Conservation (phyloP, 2,329 filamentous ascomycete species). For the Fonsecaea erecta region DNA sequence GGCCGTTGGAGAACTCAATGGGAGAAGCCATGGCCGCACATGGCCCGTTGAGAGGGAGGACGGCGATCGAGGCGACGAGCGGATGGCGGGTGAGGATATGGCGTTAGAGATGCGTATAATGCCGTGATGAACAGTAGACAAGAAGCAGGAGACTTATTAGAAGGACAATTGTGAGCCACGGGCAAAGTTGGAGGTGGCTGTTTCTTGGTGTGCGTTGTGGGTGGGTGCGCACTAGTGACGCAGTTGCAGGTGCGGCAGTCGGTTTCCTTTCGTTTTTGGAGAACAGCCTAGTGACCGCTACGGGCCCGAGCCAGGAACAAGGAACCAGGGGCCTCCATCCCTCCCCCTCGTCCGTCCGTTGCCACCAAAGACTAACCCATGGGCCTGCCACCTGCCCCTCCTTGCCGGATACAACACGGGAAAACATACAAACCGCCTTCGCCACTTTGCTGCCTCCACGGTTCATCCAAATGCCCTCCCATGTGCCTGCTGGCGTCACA, state of each 20-base stretch:
- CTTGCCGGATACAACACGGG: not conserved
- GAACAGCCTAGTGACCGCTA: not conserved
- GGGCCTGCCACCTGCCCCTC: not conserved
- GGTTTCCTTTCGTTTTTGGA: not conserved
- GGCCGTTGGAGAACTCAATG: conserved; percentile 24
- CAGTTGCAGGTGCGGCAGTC: not conserved
- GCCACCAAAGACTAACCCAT: not conserved
- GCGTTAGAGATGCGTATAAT: not conserved
- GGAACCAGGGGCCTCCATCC: not conserved
- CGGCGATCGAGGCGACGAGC: not conserved
- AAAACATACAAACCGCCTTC: not conserved
- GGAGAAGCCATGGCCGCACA: conserved; percentile 27
- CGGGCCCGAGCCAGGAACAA: not conserved
- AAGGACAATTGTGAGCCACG: not conserved
- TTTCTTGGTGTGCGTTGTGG: not conserved
- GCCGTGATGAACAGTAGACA: not conserved
- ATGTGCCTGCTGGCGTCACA: no score
- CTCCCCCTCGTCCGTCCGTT: not conserved
- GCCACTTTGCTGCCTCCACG: no score
- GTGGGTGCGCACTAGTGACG: not conserved
- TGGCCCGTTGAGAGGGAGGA: conserved; percentile 4
- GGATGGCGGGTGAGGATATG: not conserved
- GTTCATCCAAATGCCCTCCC: no score
- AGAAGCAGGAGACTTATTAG: not conserved
- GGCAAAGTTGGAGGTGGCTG: not conserved